Evolutionary conservation across 192 early-diverging fungal genomes (phyloP).

Genomic region (Rhizophagus prolifer): DNA sequence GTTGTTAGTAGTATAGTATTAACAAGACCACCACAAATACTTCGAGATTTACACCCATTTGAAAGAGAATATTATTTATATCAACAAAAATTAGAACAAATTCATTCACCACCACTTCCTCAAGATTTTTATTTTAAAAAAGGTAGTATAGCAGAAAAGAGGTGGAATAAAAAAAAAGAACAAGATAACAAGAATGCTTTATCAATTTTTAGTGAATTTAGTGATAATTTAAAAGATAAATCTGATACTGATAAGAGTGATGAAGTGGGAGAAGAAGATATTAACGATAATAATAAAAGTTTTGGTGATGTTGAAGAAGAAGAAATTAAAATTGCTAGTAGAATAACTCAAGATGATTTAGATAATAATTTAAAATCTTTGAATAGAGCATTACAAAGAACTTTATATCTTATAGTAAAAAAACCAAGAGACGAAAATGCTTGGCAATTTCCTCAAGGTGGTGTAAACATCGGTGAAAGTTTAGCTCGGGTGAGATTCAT

Average conservation of each 20-base stretch:
- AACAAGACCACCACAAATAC: slow-evolving; percentile 66
- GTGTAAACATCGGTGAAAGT: slow-evolving; percentile 62
- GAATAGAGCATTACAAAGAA: slow-evolving; percentile 73
- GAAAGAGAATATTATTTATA: slow-evolving; percentile 70
- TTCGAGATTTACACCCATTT: slow-evolving; percentile 60
- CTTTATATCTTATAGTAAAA: slow-evolving; percentile 82
- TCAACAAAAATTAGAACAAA: slow-evolving; percentile 59
- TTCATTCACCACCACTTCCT: slow-evolving; percentile 55
- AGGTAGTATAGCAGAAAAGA: slow-evolving; percentile 66
- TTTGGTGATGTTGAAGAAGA: slow-evolving; percentile 44
- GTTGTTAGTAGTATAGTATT: slow-evolving; percentile 64
- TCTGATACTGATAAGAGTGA: slow-evolving; percentile 46
- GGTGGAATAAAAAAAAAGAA: slow-evolving; percentile 31
- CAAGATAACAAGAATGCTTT: background rate
- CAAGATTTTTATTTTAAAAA: slow-evolving; percentile 78
- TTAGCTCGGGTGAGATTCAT: slow-evolving; percentile 60
- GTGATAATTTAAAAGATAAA: slow-evolving; percentile 47
- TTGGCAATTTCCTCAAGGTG: slow-evolving; percentile 77
- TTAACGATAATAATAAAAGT: background rate
- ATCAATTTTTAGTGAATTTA: slow-evolving; percentile 28
- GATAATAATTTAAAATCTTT: slow-evolving; percentile 65
- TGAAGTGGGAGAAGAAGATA: background rate
- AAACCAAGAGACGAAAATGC: slow-evolving; percentile 49
- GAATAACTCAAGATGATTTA: slow-evolving; percentile 65
- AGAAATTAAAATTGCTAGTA: slow-evolving; percentile 54